Base-by-base conservation (phyloP, 495 filamentous ascomycete species). In the Trichoderma virens region DNA sequence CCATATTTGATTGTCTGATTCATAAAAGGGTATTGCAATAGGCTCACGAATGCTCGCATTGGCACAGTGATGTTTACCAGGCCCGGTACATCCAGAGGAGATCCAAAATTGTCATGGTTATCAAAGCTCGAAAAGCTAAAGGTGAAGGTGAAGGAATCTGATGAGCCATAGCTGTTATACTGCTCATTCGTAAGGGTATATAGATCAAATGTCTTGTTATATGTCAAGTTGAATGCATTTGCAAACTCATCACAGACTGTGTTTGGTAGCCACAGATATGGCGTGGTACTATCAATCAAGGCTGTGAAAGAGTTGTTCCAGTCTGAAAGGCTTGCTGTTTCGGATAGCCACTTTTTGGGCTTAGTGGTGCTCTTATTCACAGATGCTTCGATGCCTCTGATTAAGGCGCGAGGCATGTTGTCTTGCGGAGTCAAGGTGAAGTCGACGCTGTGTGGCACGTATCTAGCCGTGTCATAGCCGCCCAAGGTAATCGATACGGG, bases 241-340 rank as follows among this genome's bases (percentile, higher is more conserved):
- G 87, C 88, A 65, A 91, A 90, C 4, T 76, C 75, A 27, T 83
- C 75, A 71, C 88, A 90, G n/a, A 86, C 79, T 14, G 72, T 69
- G 35, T 73, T 70, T 3, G 88, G 88, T 3, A 91, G 80, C 87
- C 86, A 90, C 0, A 90, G 77, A 64, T 83, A 85, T 1, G 88
- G 85, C 1, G 87, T 87, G 3, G 86, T 85, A 18, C 85, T 85
- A 67, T 91, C 88, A 65, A 91, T 86, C 61, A 82, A 72, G 31
- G 83, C 83, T 16, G 70, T 71, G 18, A 83, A 74, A 18, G 78
- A 77, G 66, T 82, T 80, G 45, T 76, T 72, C 68, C 79, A 76
- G 25, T 64, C 65, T 16, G 76, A 73, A 7, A 87, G 73, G 11
- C 75, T 39, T 16, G 69, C 67, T 2, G 70, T 66, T 7, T 77